Evolutionary conservation across 1,284 basidiomycete species (phyloP).

Genomic region (Naganishia sp.): DNA sequence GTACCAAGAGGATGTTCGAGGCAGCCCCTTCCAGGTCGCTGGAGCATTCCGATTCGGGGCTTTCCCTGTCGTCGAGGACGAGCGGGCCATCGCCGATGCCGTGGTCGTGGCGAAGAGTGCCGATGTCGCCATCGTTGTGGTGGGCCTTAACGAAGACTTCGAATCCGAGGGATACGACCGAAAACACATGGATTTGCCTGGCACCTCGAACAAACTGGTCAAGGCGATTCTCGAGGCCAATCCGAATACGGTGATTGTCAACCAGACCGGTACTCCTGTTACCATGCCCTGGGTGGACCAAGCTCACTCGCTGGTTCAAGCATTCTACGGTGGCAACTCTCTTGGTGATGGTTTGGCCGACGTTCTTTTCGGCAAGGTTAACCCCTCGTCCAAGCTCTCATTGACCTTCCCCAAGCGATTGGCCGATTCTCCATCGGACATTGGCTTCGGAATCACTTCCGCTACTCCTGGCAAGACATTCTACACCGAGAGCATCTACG

Average conservation of each 20-base stretch:
- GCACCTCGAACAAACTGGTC: constrained; percentile 59
- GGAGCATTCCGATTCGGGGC: constrained; percentile 61
- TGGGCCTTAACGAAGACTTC: constrained; percentile 62
- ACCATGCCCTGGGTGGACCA: constrained; percentile 43
- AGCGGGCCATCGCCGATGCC: constrained; percentile 62
- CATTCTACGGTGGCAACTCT: constrained; percentile 38
- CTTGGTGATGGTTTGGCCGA: constrained; percentile 40
- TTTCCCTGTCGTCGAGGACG: constrained; percentile 63
- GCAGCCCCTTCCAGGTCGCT: constrained; percentile 30
- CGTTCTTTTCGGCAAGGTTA: constrained; percentile 41
- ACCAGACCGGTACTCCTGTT: constrained; percentile 42
- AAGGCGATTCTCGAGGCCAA: constrained; percentile 46
- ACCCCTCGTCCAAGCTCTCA: constrained; percentile 37
- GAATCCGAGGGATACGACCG: constrained; percentile 55
- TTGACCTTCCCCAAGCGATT: constrained; percentile 36
- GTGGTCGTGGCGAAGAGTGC: constrained; percentile 62
- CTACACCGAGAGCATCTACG: constrained; percentile 34
- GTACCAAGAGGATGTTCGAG: constrained; percentile 27
- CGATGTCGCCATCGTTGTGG: constrained; percentile 65
- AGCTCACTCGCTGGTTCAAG: constrained; percentile 34
- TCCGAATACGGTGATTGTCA: constrained; percentile 41
- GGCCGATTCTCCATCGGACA: constrained; percentile 33
- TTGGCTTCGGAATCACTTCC: constrained; percentile 34
- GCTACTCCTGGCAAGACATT: constrained; percentile 33
- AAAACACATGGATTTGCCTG: constrained; percentile 54